phyloP scores from a whole-genome alignment of 169 alveolate species.

The Eimeria praecox region DNA sequence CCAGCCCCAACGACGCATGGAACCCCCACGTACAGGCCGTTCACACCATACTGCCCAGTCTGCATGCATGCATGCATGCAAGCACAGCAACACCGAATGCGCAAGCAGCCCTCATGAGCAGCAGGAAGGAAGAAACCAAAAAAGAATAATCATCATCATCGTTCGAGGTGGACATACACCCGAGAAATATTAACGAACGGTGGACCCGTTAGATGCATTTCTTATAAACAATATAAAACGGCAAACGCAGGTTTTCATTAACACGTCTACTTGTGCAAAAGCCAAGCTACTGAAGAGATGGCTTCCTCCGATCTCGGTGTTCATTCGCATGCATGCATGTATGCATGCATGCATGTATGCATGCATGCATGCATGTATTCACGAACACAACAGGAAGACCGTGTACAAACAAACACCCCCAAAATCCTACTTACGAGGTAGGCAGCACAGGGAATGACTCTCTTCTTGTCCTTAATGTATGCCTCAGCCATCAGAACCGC shows the following conservation, averaged over 20 bases:
- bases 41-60: constrained; percentile 88
- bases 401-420: not conserved
- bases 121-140: not conserved
- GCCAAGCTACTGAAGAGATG: too few species aligned
- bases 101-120: not conserved
- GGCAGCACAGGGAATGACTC: constrained; percentile 89
- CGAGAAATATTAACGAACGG: not conserved
- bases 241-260: too few species aligned
- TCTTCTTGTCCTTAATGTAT: constrained; percentile 86
- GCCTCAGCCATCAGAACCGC: constrained; percentile 89
- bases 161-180: not conserved
- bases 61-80: constrained; percentile 18
- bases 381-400: not conserved
- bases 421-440: constrained; percentile 78
- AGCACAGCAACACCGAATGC: not conserved
- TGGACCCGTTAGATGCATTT: too few species aligned
- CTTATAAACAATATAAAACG: too few species aligned
- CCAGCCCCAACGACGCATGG: constrained; percentile 88
- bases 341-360: constrained; percentile 1
- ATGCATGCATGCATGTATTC: not conserved
- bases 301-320: not conserved
- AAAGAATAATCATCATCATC: too few species aligned
- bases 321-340: not conserved
- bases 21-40: constrained; percentile 89
- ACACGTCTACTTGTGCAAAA: too few species aligned